Conservation (phyloP, 345 rosid species). For the Psidium guajava region DNA sequence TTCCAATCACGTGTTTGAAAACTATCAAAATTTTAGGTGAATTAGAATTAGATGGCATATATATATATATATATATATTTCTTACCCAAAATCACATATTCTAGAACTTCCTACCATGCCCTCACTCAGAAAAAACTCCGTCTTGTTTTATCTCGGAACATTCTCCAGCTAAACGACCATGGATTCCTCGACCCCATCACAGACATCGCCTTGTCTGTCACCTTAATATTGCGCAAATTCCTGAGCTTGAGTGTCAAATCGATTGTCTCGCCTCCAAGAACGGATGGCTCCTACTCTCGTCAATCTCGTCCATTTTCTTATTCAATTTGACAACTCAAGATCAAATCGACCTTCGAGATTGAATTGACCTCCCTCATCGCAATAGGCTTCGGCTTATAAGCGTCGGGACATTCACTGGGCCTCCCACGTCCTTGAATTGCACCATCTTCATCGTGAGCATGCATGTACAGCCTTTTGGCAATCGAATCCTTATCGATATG, state of each 20-base stretch:
- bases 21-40: no score
- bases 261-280: neutral
- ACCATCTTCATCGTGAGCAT: neutral
- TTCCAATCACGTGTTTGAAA: no score
- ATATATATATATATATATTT: no score
- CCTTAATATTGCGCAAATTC: neutral
- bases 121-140: accelerated
- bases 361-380: neutral
- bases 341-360: neutral
- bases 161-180: neutral
- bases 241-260: neutral
- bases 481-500: neutral
- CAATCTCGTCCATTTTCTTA: neutral
- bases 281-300: neutral
- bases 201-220: neutral
- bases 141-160: neutral
- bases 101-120: neutral
- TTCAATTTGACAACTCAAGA: neutral
- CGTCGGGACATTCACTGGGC: neutral
- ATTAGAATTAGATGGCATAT: no score
- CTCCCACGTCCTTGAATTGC: neutral
- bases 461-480: neutral
- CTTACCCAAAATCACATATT: neutral
- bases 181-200: neutral
- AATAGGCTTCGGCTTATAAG: neutral